Base-by-base conservation (phyloP, 805 yeast genomes). In the Zygoascus bituminiphila region DNA sequence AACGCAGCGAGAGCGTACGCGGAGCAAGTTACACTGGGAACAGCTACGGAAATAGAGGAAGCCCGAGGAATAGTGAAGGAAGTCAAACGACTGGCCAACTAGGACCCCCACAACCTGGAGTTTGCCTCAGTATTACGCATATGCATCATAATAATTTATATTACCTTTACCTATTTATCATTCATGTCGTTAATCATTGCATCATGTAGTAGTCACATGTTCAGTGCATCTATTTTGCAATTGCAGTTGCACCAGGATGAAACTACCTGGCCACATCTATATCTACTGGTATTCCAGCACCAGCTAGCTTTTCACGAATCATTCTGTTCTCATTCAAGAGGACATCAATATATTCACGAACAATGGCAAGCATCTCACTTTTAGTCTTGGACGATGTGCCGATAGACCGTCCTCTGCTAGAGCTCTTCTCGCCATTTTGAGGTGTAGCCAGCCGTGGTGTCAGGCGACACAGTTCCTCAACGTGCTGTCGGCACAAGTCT, bases 21-120 rank as follows among this genome's bases (percentile, higher is more conserved):
- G 1, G 76, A 78, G 47, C 85, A 81, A 49, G 73, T 88, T 54
- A 73, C 77, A 4, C 76, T 73, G 46, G 94, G 91, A 24, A 77
- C 84, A n/a, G 82, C 88, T 10, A 87, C 81, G 49, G 94, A 85
- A 59, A 78, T 88, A 17, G 96, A 88, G 58, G 96, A 88, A 62
- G 96, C 96, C 0, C 69, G 96, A 39, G 74, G 82, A 0, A 82
- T 89, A 26, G 86, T 91, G 22, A 50, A 53, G 42, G 54, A 39
- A 52, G 50, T 44, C 35, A 41, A 19, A 41, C 19, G n/a, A n/a
- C n/a, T n/a, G n/a, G 24, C 54, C 48, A 33, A 45, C 45, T 7
- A 55, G 50, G 36, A 55, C 56, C 9, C 33, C 22, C 15, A 41
- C 40, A 4, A 19, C 44, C 5, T 59, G 50, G 33, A 20, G 33